phyloP scores from a whole-genome alignment of 257 asterid species.

The Ilex aquifolium region DNA sequence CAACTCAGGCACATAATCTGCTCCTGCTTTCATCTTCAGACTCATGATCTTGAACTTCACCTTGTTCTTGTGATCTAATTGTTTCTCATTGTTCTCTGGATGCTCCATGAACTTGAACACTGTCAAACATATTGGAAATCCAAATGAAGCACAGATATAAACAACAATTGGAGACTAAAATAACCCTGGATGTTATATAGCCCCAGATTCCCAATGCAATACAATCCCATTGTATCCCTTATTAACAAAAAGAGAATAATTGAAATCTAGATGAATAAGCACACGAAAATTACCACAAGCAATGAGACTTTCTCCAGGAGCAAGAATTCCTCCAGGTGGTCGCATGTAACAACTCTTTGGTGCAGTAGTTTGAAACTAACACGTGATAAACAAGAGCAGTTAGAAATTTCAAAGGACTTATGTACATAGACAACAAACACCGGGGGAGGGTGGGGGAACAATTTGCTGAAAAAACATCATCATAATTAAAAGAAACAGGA shows the following conservation, averaged over 20 bases:
- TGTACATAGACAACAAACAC: too few species aligned
- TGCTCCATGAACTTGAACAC: constrained; percentile 46
- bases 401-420: neutral
- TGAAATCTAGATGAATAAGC: neutral
- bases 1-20: constrained; percentile 44
- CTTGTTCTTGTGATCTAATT: constrained; percentile 32
- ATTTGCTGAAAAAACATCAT: too few species aligned
- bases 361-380: constrained; percentile 88
- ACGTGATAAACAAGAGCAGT: neutral
- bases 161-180: neutral
- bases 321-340: constrained; percentile 89
- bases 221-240: too few species aligned
- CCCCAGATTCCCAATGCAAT: neutral
- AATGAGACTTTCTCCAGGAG: constrained; percentile 75
- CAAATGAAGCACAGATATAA: neutral
- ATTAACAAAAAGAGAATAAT: too few species aligned
- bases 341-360: constrained; percentile 96
- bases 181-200: neutral
- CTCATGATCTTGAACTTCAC: constrained; percentile 47
- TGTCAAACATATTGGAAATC: constrained; percentile 6
- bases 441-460: neutral
- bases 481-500: too few species aligned
- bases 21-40: constrained; percentile 34
- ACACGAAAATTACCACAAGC: constrained; percentile 59
- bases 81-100: constrained; percentile 45